Evolutionary conservation across 352 stramenopile genomes (phyloP).

Genomic region (Globisporangium paddicum): DNA sequence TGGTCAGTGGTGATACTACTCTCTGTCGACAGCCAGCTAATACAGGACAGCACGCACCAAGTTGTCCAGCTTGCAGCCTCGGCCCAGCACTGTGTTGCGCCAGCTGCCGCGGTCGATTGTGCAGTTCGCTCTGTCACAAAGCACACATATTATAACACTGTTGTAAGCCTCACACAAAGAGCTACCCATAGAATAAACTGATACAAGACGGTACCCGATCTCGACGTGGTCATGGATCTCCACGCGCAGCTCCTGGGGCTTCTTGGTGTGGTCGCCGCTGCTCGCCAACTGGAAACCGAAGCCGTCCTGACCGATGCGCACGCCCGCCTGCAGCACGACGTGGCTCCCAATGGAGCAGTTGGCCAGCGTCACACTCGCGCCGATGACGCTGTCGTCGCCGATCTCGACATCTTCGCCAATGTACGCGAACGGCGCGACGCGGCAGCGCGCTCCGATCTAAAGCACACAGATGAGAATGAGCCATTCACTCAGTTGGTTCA

Average conservation of each 20-base stretch:
- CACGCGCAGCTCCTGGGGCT: constrained; percentile 72
- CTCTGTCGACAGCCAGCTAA: too few species aligned
- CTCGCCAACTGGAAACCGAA: constrained; percentile 76
- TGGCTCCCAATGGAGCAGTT: constrained; percentile 62
- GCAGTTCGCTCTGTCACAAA: constrained; percentile 76
- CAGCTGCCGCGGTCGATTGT: constrained; percentile 83
- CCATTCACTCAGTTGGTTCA: too few species aligned
- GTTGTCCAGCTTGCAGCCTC: constrained; percentile 82
- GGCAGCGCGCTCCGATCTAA: constrained; percentile 54
- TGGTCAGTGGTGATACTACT: too few species aligned
- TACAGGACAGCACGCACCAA: too few species aligned
- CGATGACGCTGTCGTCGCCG: constrained; percentile 43
- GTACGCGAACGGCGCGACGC: constrained; percentile 49
- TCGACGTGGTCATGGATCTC: constrained; percentile 81
- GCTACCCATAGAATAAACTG: background rate
- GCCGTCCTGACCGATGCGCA: constrained; percentile 72
- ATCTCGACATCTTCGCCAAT: constrained; percentile 59
- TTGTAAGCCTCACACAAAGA: background rate
- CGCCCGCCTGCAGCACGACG: constrained; percentile 70
- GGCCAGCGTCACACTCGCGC: constrained; percentile 51
- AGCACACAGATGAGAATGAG: too few species aligned
- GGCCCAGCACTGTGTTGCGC: constrained; percentile 71
- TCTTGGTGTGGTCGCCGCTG: constrained; percentile 65
- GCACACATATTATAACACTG: too few species aligned
- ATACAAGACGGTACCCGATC: constrained; percentile 47